These are phyloP conservation scores for Gossypium anomalum DNA, from an alignment of 345 rosid species.

Conservation along the genomic window DNA sequence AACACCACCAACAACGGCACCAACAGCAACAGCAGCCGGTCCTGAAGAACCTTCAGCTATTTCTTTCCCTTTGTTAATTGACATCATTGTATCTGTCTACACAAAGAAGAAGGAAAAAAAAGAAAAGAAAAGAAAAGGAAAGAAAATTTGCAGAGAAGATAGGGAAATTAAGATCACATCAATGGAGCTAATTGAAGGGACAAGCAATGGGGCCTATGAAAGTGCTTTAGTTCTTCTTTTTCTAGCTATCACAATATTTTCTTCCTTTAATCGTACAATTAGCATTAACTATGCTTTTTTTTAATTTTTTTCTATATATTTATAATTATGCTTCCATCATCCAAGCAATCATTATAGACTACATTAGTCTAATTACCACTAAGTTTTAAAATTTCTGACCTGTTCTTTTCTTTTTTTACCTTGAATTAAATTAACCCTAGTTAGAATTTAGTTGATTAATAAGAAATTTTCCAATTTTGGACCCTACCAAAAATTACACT, in stretches of 20 bases:
- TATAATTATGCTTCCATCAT: slow-evolving; percentile 55
- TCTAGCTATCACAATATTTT: slow-evolving; percentile 46
- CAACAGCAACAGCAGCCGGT: not conserved
- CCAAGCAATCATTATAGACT: slow-evolving; percentile 48
- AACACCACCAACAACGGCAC: slow-evolving; percentile 3
- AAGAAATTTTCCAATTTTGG: slow-evolving; percentile 9
- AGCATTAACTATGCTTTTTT: slow-evolving; percentile 37
- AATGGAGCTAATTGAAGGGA: slow-evolving; percentile 41
- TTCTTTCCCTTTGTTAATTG: slow-evolving; percentile 61
- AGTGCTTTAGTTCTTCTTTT: slow-evolving; percentile 66
- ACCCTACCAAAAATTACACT: not conserved
- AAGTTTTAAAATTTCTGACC: slow-evolving; percentile 15
- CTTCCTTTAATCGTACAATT: slow-evolving; percentile 57
- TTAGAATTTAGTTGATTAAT: not conserved
- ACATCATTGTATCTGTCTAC: slow-evolving; percentile 23
- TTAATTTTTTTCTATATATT: slow-evolving; percentile 18
- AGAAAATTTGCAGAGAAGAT: slow-evolving; percentile 22
- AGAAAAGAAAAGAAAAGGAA: slow-evolving; percentile 10
- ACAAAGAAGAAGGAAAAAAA: not conserved
- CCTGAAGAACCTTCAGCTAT: slow-evolving; percentile 55
- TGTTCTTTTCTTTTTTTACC: not conserved
- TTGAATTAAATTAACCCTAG: not conserved
- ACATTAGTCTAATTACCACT: slow-evolving; percentile 28
- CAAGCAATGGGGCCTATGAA: slow-evolving; percentile 53
- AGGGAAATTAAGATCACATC: slow-evolving; percentile 32